Evolutionary conservation across 257 asterid species (phyloP), one percentile per base, ranked within the genome.

Genomic region (Salvia rosmarinus): DNA sequence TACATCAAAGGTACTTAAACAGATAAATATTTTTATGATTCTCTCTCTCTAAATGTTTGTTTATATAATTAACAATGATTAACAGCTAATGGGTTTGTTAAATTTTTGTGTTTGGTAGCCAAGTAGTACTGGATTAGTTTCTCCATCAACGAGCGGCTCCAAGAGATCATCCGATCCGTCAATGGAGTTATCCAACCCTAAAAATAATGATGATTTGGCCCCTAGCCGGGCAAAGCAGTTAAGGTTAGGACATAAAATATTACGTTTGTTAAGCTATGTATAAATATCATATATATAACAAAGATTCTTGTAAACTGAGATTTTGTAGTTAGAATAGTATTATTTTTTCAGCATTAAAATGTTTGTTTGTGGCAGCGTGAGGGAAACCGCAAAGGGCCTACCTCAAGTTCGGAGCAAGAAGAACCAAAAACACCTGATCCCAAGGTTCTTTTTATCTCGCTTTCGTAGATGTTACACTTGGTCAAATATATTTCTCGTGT

Each of bases 91-190:
- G 75, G 80, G 54, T 72, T 80, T 64, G 77, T 73, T 84, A 56
- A 76, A 69, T 34, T 23, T 58, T 8, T 73, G 75, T 76, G 54
- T 87, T 84, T 83, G 89, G 80, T 84, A 90, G 91, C 82, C 51
- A 76, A 89, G 51, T 77, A 73, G 59, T 8, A 49, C 71, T 20
- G 95, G 81, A 77, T 59, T 83, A 73, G 80, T 75, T 73, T 84
- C 89, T 39, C 84, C 95, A 46, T 77, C 83, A 65, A 40, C 75
- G 30, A 75, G 83, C 35, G 90, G 87, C 17, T 85, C 91, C 52
- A 86, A 86, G 89, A 85, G 81, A 78, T 82, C 96, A 81, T 86
- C 96, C 46, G 92, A 85, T 80, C 96, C 95, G 85, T 85, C 96
- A 77, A 79, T 71, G 80, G 93, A 90, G 56, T 58, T 82, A 50